Base-by-base conservation (phyloP, 192 early-diverging fungal genomes). In the Linnemannia schmuckeri region DNA sequence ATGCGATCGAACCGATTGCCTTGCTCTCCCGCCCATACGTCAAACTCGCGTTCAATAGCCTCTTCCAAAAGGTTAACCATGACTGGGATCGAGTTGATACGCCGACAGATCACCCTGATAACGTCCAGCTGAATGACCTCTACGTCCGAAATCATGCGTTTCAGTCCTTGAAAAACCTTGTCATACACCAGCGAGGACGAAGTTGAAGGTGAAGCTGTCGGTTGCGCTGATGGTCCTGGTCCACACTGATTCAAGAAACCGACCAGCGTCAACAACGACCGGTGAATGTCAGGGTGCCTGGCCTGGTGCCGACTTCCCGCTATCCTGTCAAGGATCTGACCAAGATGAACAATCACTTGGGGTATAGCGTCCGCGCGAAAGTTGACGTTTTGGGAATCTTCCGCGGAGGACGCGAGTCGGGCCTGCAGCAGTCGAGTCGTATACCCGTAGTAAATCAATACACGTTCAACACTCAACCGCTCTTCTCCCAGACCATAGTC, bases 311-410 rank as follows among this genome's bases (percentile, higher is more conserved):
- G 35, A n/a, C 52, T 74, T 30, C 76, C 80, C 37, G 85, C 75
- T 27, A 87, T 87, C 17, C 46, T 73, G 27, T 87, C 85, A 9
- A 87, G 41, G 2, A 81, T 79, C 17, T 81, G 79, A 5, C 85
- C 85, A 18, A 87, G 78, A 46, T 87, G 85, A 17, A 52, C 35
- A 5, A 81, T 17, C 5, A 87, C 72, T 2, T 68, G 35, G 2
- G 76, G 85, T 18, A 87, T 78, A 6, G 75, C 61, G 12, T 68
- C 66, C 79, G 81, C 74, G 22, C 52, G 52, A 63, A 81, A 87
- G 73, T 87, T 87, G 15, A 81, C 72, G 47, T 77, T 87, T n/a
- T 70, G 72, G 17, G 85, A 87, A 46, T 87, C 85, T 37, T 87
- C 52, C 0, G 85, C 85, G 1, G 85, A 87, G 0, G 85, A 87